phyloP scores from a whole-genome alignment of 2,329 filamentous ascomycete species.

The Xylariaceae sp. region DNA sequence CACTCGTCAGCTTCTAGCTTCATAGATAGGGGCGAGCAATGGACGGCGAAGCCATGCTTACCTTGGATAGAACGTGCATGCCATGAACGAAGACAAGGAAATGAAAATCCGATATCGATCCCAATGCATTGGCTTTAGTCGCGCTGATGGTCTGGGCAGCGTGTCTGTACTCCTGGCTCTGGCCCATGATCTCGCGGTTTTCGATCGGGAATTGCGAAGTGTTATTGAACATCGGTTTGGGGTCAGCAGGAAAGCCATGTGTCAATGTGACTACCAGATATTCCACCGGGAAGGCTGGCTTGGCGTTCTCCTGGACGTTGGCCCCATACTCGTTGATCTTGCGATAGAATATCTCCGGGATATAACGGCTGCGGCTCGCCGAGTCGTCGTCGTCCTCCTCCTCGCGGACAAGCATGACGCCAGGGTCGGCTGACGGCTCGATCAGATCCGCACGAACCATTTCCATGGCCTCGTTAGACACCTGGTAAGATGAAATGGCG shows the following conservation, averaged over 20 bases:
- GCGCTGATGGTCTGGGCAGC: conserved; percentile 66
- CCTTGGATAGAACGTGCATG: conserved; percentile 80
- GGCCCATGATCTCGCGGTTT: conserved; percentile 81
- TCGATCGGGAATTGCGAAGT: conserved; percentile 78
- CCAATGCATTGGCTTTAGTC: conserved; percentile 54
- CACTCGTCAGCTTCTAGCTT: conserved; percentile 16
- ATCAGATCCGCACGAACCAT: conserved; percentile 96
- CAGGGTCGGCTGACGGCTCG: conserved; percentile 89
- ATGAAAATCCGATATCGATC: conserved; percentile 84
- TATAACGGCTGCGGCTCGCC: conserved; percentile 72
- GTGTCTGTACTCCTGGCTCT: conserved; percentile 72
- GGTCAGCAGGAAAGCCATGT: conserved; percentile 84
- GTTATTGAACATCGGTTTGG: conserved; percentile 71
- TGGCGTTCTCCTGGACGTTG: conserved; percentile 95
- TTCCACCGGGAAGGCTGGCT: conserved; percentile 92
- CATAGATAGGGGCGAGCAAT: neutral
- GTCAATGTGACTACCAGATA: conserved; percentile 95
- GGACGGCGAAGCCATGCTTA: conserved; percentile 41
- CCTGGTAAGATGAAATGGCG: conserved; percentile 85
- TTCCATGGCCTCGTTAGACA: conserved; percentile 90
- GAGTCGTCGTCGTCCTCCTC: conserved; percentile 79
- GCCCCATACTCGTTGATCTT: conserved; percentile 94
- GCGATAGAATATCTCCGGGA: conserved; percentile 95
- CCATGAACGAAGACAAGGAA: conserved; percentile 81
- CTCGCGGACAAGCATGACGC: conserved; percentile 88